Percentiles rank a stretch among this genome's conserved stretches.
Evolutionary conservation across 1,284 basidiomycete species (phyloP).

Genomic region (Microbotryum scabiosae): DNA sequence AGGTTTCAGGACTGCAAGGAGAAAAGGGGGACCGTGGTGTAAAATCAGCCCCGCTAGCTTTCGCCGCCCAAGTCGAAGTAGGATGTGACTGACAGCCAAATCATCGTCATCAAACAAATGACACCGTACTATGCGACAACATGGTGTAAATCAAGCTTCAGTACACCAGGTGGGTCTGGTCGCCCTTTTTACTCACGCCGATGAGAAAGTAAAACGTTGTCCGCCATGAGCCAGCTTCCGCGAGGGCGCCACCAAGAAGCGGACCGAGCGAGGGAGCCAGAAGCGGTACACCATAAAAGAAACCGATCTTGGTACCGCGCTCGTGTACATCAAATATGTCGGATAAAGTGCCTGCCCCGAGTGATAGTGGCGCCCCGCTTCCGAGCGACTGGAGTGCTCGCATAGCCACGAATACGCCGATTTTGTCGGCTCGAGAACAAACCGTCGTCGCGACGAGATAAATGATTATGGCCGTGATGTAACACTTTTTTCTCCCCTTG

Average conservation of each 20-base stretch:
- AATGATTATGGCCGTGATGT: constrained; percentile 33
- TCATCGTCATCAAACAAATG: constrained; percentile 13
- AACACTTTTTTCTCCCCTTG: constrained; percentile 56
- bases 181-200: constrained; percentile 52
- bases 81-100: constrained; percentile 5
- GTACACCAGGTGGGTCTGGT: neutral
- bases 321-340: constrained; percentile 45
- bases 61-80: neutral
- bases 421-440: constrained; percentile 40
- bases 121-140: constrained; percentile 15
- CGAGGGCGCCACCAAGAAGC: constrained; percentile 57
- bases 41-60: constrained; percentile 44
- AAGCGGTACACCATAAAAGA: constrained; percentile 59
- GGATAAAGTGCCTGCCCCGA: constrained; percentile 71
- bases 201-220: constrained; percentile 72
- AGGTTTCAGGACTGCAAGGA: constrained; percentile 55
- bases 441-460: constrained; percentile 27
- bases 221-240: constrained; percentile 58
- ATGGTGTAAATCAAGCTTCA: neutral
- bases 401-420: constrained; percentile 62
- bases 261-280: constrained; percentile 57
- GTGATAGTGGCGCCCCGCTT: constrained; percentile 54
- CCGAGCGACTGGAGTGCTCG: constrained; percentile 52
- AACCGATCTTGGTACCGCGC: constrained; percentile 67
- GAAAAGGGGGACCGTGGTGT: constrained; percentile 49